phyloP scores from a whole-genome alignment of 1,284 basidiomycete genomes.

The Cutaneotrichosporon cyanovorans region DNA sequence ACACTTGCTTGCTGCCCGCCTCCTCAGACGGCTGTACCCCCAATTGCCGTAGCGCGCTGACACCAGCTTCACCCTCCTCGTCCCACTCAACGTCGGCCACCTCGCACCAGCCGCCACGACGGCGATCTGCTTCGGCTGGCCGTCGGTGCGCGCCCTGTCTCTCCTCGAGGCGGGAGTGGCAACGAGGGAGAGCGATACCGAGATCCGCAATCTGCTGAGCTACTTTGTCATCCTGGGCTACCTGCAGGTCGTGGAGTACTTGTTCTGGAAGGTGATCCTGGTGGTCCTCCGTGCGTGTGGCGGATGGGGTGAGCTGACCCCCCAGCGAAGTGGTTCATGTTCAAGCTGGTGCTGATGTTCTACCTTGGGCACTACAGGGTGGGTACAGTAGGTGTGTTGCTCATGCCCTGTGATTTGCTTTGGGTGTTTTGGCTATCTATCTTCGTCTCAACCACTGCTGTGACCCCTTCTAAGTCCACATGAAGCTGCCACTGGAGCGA shows the following conservation, averaged over 20 bases:
- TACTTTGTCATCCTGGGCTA: constrained; percentile 40
- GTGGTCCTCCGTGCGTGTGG: constrained; percentile 6
- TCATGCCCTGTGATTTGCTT: too few relatives aligned
- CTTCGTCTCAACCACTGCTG: too few relatives aligned
- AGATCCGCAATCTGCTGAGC: constrained; percentile 27
- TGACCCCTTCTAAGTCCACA: too few relatives aligned
- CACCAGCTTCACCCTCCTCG: constrained; percentile 33
- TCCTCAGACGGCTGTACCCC: too few relatives aligned
- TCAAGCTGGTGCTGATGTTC: constrained; percentile 35
- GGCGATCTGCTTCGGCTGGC: constrained; percentile 28
- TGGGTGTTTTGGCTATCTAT: too few relatives aligned
- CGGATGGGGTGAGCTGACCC: not conserved
- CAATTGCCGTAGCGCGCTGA: too few relatives aligned
- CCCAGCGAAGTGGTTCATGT: constrained; percentile 37
- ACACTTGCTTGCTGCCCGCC: too few relatives aligned
- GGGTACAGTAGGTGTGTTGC: too few relatives aligned
- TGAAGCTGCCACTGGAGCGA: too few relatives aligned
- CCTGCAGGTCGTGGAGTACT: constrained; percentile 32
- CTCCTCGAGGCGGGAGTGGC: constrained; percentile 26
- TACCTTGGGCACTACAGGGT: constrained; percentile 30
- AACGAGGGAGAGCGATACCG: constrained; percentile 8
- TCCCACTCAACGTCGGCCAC: constrained; percentile 37
- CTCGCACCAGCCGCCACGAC: constrained; percentile 32
- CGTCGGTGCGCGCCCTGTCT: constrained; percentile 25
- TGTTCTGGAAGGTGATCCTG: not conserved